Percentiles rank a stretch among this genome's conserved stretches.
phyloP scores from a whole-genome alignment of 257 asterid genomes.

The Phtheirospermum japonicum region DNA sequence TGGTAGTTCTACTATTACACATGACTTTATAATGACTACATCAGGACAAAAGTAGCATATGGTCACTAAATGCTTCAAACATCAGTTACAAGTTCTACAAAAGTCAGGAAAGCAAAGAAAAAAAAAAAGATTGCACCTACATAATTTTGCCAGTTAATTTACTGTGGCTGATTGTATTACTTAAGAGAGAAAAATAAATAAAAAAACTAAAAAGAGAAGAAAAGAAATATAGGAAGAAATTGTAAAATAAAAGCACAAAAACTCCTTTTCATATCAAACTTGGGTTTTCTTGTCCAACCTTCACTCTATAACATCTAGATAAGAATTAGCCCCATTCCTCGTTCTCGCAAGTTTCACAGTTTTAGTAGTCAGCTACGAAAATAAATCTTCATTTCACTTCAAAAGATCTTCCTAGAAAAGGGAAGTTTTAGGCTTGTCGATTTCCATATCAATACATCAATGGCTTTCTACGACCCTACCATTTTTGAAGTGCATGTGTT shows the following conservation, averaged over 20 bases:
- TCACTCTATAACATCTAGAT: background rate
- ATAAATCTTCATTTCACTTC: background rate
- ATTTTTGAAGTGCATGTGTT: conserved; percentile 31
- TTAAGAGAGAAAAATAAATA: background rate
- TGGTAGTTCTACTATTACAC: background rate
- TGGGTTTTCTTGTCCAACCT: background rate
- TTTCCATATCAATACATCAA: conserved; percentile 3
- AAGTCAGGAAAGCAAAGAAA: background rate
- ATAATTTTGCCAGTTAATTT: background rate
- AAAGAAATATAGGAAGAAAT: no score
- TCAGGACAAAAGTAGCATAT: conserved; percentile 15
- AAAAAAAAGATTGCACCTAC: background rate
- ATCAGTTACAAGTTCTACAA: conserved; percentile 30
- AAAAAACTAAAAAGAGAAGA: background rate
- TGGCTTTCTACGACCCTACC: conserved; percentile 30
- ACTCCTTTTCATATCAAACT: background rate
- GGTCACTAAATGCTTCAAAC: conserved; percentile 14
- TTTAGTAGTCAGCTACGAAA: background rate
- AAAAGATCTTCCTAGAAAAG: background rate
- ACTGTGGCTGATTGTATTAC: background rate
- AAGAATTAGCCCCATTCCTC: background rate
- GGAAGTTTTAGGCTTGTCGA: background rate
- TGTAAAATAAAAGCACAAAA: background rate
- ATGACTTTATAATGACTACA: conserved; percentile 13
- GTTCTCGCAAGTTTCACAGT: background rate